Evolutionary conservation across 257 asterid species (phyloP).

Genomic region (Solanum bukasovii): DNA sequence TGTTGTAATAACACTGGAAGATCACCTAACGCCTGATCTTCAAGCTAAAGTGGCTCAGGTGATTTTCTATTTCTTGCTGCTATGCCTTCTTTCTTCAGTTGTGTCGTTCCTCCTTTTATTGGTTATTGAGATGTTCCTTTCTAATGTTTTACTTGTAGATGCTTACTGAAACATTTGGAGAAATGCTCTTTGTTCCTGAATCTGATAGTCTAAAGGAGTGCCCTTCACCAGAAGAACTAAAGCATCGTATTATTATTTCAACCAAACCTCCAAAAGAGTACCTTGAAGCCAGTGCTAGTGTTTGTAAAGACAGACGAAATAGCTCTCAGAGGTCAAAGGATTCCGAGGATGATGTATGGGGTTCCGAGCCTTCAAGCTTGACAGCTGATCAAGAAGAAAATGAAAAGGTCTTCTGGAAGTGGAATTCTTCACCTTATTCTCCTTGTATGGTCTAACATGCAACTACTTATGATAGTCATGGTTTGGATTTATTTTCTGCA

Average conservation of each 20-base stretch:
- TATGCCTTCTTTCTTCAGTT: background rate
- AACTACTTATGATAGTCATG: background rate
- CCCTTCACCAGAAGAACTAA: conserved; percentile 76
- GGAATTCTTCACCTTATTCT: background rate
- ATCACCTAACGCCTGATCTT: conserved; percentile 68
- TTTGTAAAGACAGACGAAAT: conserved; percentile 20
- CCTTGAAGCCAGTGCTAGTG: conserved; percentile 48
- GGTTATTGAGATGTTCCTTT: background rate
- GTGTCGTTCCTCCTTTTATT: background rate
- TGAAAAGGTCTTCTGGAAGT: conserved; percentile 28
- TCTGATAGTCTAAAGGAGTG: conserved; percentile 49
- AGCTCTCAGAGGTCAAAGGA: conserved; percentile 26
- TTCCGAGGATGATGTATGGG: conserved; percentile 77
- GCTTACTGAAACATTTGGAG: conserved; percentile 59
- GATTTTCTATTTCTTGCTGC: conserved; percentile 2
- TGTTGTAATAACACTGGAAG: conserved; percentile 71
- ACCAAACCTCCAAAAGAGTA: conserved; percentile 90
- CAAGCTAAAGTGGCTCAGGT: conserved; percentile 88
- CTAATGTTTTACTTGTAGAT: conserved; percentile 22
- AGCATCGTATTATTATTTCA: conserved; percentile 60
- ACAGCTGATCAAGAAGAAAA: conserved; percentile 38
- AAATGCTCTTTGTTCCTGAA: conserved; percentile 59
- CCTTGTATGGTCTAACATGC: background rate
- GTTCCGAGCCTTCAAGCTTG: conserved; percentile 57
- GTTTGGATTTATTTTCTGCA: background rate